Evolutionary conservation across 768 basidiomycete genomes (phyloP).

Genomic region (Lactarius evosmus): DNA sequence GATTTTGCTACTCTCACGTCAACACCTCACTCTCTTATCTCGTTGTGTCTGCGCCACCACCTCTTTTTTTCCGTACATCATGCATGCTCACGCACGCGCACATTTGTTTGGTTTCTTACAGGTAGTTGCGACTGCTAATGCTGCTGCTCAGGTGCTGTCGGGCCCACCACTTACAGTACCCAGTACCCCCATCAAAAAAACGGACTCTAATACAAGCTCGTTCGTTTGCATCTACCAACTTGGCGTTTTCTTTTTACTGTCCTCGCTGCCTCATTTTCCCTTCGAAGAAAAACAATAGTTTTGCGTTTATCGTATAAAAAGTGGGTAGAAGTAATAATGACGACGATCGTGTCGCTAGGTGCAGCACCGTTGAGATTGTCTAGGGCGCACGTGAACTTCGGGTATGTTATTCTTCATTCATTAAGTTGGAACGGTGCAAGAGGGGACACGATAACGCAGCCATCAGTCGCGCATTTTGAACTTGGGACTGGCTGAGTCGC

Average conservation of each 20-base stretch:
- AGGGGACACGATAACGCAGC: not conserved
- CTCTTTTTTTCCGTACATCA: not conserved
- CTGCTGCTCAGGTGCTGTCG: conserved; percentile 1
- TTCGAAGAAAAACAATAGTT: not conserved
- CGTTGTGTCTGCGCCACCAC: not conserved
- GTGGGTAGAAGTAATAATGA: conserved; percentile 4
- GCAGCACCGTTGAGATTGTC: not conserved
- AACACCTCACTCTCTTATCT: not conserved
- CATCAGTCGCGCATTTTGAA: not conserved
- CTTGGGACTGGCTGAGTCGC: not conserved
- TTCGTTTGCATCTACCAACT: conserved; percentile 18
- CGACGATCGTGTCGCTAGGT: not conserved
- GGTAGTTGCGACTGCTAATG: not conserved
- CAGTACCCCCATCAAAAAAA: not conserved
- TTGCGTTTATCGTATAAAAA: conserved; percentile 6
- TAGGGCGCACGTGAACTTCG: no score
- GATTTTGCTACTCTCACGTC: not conserved
- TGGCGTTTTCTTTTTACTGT: conserved; percentile 10
- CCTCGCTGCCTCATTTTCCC: not conserved
- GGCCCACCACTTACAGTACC: conserved; percentile 1
- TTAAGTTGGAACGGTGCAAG: no score
- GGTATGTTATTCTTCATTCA: no score
- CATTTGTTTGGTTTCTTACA: not conserved
- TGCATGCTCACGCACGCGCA: not conserved
- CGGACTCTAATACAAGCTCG: conserved; percentile 7